These are phyloP conservation scores for Macrophomina tecta DNA, from an alignment of 2,329 filamentous ascomycete species.

Conservation along the genomic window DNA sequence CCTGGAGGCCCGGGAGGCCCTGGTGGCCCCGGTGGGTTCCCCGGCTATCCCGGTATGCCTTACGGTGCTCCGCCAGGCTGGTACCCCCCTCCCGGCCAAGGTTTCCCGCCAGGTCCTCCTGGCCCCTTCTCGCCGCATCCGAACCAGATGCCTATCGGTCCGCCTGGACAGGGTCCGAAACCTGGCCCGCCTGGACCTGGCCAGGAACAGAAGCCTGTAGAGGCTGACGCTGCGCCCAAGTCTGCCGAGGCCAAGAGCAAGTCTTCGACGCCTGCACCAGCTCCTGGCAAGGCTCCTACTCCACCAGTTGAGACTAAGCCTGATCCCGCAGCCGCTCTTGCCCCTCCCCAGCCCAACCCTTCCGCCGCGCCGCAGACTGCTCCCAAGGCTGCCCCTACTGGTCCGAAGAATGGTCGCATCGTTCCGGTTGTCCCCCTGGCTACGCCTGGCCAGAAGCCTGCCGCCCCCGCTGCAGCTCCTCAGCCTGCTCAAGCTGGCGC, in stretches of 20 bases:
- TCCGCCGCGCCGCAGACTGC: conserved; percentile 41
- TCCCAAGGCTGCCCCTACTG: conserved; percentile 47
- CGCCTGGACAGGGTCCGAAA: conserved; percentile 54
- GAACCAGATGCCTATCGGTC: conserved; percentile 61
- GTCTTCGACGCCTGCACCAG: conserved; percentile 42
- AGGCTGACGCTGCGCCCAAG: conserved; percentile 55
- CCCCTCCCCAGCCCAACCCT: conserved; percentile 53
- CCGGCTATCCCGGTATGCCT: conserved; percentile 75
- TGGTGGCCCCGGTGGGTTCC: conserved; percentile 52
- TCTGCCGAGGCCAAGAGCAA: conserved; percentile 63
- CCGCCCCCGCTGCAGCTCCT: conserved; percentile 49
- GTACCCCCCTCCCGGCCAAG: conserved; percentile 77
- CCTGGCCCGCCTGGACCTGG: conserved; percentile 37
- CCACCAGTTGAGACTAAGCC: conserved; percentile 74
- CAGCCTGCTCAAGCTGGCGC: conserved; percentile 37
- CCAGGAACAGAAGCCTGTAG: conserved; percentile 45
- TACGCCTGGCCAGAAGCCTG: conserved; percentile 45
- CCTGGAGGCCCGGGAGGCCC: conserved; percentile 41
- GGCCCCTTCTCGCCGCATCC: conserved; percentile 69
- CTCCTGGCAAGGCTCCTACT: conserved; percentile 53
- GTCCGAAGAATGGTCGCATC: conserved; percentile 59
- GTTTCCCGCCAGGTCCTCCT: conserved; percentile 69
- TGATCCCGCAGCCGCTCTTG: conserved; percentile 62
- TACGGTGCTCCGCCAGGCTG: conserved; percentile 80
- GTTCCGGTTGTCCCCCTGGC: conserved; percentile 71